A percentile compares a stretch with the other conserved stretches of the same genome.
Conservation (phyloP, 163 green algal genomes). For the Volvox carteri region DNA sequence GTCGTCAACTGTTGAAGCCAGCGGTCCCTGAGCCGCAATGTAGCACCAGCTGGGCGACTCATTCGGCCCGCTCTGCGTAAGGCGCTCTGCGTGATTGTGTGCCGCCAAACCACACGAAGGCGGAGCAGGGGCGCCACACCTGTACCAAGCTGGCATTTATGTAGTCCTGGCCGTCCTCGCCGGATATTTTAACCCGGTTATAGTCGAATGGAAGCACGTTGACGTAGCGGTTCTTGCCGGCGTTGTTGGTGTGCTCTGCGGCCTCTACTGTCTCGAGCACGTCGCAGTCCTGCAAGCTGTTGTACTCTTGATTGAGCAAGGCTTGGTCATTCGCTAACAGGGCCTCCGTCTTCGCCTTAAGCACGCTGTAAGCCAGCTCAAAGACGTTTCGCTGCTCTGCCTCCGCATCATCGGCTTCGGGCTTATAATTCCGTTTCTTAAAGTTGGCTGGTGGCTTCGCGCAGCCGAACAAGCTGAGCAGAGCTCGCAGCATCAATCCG, state of each 20-base stretch:
- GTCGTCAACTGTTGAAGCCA: slow-evolving; percentile 54
- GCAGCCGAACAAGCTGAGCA: slow-evolving; percentile 44
- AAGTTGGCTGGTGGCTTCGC: neutral
- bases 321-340: slow-evolving; percentile 49
- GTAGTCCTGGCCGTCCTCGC: slow-evolving; percentile 53
- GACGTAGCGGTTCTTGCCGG: slow-evolving; percentile 65
- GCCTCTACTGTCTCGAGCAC: slow-evolving; percentile 49
- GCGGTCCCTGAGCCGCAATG: slow-evolving; percentile 56
- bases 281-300: slow-evolving; percentile 39
- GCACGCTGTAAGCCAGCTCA: slow-evolving; percentile 32
- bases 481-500: slow-evolving; percentile 31
- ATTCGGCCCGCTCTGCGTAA: slow-evolving; percentile 10
- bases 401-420: neutral
- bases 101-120: neutral
- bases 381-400: slow-evolving; percentile 21
- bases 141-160: slow-evolving; percentile 60
- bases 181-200: slow-evolving; percentile 60
- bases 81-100: slow-evolving; percentile 15
- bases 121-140: slow-evolving; percentile 11
- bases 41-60: slow-evolving; percentile 51
- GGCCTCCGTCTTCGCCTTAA: slow-evolving; percentile 49
- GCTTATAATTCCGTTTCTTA: slow-evolving; percentile 33
- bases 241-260: slow-evolving; percentile 54
- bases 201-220: slow-evolving; percentile 70
- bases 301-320: slow-evolving; percentile 45